Base-by-base conservation (phyloP, 495 filamentous ascomycete genomes). In the Geopyxis carbonaria region DNA sequence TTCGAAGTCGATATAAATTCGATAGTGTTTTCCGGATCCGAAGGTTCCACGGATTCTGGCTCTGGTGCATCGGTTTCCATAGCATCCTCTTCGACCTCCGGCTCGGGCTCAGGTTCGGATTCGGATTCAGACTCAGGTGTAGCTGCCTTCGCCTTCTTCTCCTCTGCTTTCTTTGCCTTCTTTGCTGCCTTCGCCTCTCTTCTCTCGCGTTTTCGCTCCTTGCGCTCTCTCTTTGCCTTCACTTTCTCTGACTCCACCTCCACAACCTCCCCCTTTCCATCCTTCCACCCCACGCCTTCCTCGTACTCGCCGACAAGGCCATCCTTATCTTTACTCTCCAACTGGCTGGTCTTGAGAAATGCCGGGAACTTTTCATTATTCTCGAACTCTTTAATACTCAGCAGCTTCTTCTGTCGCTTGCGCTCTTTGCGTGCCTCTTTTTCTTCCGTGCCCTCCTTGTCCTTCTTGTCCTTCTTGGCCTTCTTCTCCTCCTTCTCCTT, bases 231-330 rank as follows among this genome's bases (percentile, higher is more conserved):
- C 25, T 51, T 51, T n/a, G n/a, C n/a, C 28, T 57, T 63, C 13
- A 60, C 58, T 3, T 53, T 47, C 35, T 29, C 53, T n/a, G n/a
- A n/a, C n/a, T n/a, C n/a, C n/a, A n/a, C n/a, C 64, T 93, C 77
- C 7, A 89, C 72, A 15, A 93, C 51, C 37, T 76, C 72, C 2
- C 85, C 89, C 13, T 73, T 61, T 46, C 72, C 70, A 52, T 93
- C 80, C 3, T 92, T 65, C 89, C 89, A 94, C 0, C 89, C 87
- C 46, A 80, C 80, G 11, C 75, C 83, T 21, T 94, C 74, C 13
- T 79, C 60, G 54, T 68, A 84, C 38, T 73, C 67, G 6, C 50
- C 50, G 6, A 57, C 54, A 9, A 49, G 57, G 29, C 68, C 64
- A 36, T 58, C 67, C 14, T 53, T 48, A 3, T 55, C 58, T 2